These are phyloP conservation scores for Xylariales sp. DNA, from an alignment of 2,329 filamentous ascomycete species.

Conservation along the genomic window DNA sequence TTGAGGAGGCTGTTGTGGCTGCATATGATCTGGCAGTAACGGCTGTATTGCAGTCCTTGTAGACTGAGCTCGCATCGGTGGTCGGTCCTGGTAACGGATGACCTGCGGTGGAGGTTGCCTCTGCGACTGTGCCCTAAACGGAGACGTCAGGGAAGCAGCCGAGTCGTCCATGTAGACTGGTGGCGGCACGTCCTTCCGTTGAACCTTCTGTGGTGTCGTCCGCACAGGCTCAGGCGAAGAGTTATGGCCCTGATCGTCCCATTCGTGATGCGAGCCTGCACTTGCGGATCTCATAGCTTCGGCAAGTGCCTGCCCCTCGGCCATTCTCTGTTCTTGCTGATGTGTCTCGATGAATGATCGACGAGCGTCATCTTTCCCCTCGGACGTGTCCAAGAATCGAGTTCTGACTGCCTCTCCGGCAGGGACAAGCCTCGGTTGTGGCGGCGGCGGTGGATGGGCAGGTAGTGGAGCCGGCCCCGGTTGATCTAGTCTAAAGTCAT, in stretches of 20 bases:
- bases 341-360: slow-evolving; percentile 55
- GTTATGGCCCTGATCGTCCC: slow-evolving; percentile 20
- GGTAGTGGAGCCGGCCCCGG: slow-evolving; percentile 11
- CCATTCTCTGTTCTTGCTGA: slow-evolving; percentile 56
- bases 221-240: slow-evolving; percentile 25
- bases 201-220: slow-evolving; percentile 13
- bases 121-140: slow-evolving; percentile 9
- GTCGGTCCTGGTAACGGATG: slow-evolving; percentile 2
- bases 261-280: slow-evolving; percentile 26
- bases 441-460: slow-evolving; percentile 16
- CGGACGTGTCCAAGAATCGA: slow-evolving; percentile 29
- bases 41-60: slow-evolving; percentile 7
- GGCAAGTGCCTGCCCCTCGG: slow-evolving; percentile 55
- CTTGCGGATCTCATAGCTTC: slow-evolving; percentile 38
- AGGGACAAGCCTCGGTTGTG: slow-evolving; percentile 24
- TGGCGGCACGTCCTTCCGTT: slow-evolving; percentile 12
- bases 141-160: slow-evolving; percentile 1
- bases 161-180: slow-evolving; percentile 5
- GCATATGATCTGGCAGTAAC: slow-evolving; percentile 3
- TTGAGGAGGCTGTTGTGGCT: slow-evolving; percentile 15
- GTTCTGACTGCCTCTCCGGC: slow-evolving; percentile 25
- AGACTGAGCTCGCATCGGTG: slow-evolving; percentile 12
- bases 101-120: background rate
- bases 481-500: slow-evolving; percentile 17
- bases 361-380: slow-evolving; percentile 46